Conservation (phyloP, 352 stramenopile genomes). For the Globisporangium paroecandrum region DNA sequence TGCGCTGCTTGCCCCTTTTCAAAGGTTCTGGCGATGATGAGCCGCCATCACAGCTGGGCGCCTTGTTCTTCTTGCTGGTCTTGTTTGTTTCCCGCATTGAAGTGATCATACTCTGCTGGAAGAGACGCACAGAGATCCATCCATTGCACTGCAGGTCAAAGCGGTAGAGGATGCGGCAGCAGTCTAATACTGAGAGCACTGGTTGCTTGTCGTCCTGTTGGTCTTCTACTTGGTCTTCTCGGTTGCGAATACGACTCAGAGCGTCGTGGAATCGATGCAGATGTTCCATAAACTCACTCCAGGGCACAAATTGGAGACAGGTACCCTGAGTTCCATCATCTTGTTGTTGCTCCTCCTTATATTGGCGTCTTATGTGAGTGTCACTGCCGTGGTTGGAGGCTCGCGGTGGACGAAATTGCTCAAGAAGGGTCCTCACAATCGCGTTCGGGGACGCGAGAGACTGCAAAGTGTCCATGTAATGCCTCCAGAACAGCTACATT, state of each 20-base stretch:
- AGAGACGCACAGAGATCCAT: conserved; percentile 20
- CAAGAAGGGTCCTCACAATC: not conserved
- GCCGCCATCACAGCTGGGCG: not conserved
- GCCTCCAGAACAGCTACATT: conserved; percentile 16
- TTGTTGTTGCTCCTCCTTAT: not conserved
- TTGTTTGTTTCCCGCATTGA: conserved; percentile 11
- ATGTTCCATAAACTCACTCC: conserved; percentile 23
- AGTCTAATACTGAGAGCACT: conserved; percentile 17
- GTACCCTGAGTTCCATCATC: not conserved
- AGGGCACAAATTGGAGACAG: conserved; percentile 2
- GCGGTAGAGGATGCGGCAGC: conserved; percentile 40
- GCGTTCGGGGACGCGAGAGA: not conserved
- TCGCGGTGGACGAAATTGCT: conserved; percentile 1
- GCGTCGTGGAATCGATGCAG: conserved; percentile 25
- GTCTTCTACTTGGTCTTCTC: not conserved
- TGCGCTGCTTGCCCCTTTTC: conserved; percentile 3
- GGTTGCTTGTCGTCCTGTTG: not conserved
- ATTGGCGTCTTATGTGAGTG: not conserved
- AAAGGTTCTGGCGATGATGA: not conserved
- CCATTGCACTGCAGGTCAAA: conserved; percentile 31
- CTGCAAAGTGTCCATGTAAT: conserved; percentile 12
- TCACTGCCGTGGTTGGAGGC: not conserved
- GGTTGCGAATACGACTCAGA: not conserved
- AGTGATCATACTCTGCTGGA: conserved; percentile 16
- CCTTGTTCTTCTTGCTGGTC: not conserved